A percentile compares a stretch with the other conserved stretches of the same genome.
Evolutionary conservation across 352 stramenopile species (phyloP).

Genomic region (Plasmopara viticola): DNA sequence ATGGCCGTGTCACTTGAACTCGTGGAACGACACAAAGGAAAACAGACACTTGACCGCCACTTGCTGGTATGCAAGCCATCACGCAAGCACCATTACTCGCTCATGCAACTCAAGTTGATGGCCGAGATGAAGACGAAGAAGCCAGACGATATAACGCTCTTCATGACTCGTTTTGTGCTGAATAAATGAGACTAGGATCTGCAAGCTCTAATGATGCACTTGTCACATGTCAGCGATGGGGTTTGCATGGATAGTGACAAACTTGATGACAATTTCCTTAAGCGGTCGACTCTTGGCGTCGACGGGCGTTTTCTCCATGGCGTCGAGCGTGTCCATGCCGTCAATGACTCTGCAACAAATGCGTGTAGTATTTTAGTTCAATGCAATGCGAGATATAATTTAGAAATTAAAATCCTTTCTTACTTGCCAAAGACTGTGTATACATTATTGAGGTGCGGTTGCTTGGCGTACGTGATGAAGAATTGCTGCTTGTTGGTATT

Average conservation of each 20-base stretch:
- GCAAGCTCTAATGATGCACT: neutral
- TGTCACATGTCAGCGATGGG: conserved; percentile 75
- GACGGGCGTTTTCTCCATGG: conserved; percentile 92
- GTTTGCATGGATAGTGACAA: conserved; percentile 90
- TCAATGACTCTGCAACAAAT: conserved; percentile 81
- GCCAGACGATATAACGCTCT: conserved; percentile 72
- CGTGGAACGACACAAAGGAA: conserved; percentile 42
- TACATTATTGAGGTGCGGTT: conserved; percentile 97
- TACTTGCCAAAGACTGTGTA: conserved; percentile 97
- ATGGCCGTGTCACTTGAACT: conserved; percentile 42
- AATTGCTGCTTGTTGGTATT: conserved; percentile 96
- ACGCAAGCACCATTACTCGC: conserved; percentile 63
- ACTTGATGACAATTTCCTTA: conserved; percentile 86
- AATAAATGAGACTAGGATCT: neutral
- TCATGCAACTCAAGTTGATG: conserved; percentile 66
- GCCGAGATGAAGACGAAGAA: conserved; percentile 71
- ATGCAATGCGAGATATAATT: neutral
- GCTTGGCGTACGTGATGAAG: conserved; percentile 96
- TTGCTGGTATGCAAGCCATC: conserved; percentile 41
- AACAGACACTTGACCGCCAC: conserved; percentile 48
- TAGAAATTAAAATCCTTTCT: conserved; percentile 13
- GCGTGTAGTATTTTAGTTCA: conserved; percentile 23
- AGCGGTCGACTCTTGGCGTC: conserved; percentile 86
- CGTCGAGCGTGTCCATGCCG: conserved; percentile 95
- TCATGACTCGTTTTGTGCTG: conserved; percentile 48